phyloP scores from a whole-genome alignment of 306 rosid genomes.

The Begonia masoniana region DNA sequence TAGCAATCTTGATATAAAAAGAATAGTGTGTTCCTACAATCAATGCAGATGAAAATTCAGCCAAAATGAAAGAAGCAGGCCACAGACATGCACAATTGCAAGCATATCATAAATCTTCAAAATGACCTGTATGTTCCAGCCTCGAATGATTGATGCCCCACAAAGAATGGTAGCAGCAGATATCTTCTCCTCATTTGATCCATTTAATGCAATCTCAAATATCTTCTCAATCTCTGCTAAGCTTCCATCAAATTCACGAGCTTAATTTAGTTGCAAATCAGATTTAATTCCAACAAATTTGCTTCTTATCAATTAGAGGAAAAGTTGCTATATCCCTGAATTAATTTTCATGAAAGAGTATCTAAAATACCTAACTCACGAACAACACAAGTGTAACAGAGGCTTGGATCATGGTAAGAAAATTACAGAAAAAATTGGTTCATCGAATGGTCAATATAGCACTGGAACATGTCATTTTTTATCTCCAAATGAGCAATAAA shows the following conservation, averaged over 20 bases:
- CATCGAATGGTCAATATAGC: too few relatives aligned
- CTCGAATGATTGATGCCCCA: conserved; percentile 80
- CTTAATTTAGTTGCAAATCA: conserved; percentile 20
- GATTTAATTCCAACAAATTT: too few relatives aligned
- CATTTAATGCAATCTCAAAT: conserved; percentile 66
- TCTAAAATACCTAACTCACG: conserved; percentile 33
- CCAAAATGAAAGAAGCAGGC: conserved; percentile 11
- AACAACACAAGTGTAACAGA: conserved; percentile 32
- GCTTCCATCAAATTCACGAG: conserved; percentile 86
- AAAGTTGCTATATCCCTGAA: neutral
- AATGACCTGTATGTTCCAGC: conserved; percentile 89
- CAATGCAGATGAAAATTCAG: conserved; percentile 12
- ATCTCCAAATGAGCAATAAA: too few relatives aligned
- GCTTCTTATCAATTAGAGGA: too few relatives aligned
- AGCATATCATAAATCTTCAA: conserved; percentile 3
- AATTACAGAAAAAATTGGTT: too few relatives aligned
- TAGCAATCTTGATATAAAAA: conserved; percentile 52
- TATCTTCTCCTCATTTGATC: conserved; percentile 81
- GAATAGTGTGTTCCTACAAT: conserved; percentile 61
- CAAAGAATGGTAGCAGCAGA: conserved; percentile 82
- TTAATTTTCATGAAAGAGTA: conserved; percentile 27
- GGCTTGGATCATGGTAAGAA: conserved; percentile 20
- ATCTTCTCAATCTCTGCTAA: conserved; percentile 87
- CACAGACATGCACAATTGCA: neutral
- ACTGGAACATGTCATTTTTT: too few relatives aligned